Conservation (phyloP, 148 eudicot genomes). For the Rhododendron ferrugineum region DNA sequence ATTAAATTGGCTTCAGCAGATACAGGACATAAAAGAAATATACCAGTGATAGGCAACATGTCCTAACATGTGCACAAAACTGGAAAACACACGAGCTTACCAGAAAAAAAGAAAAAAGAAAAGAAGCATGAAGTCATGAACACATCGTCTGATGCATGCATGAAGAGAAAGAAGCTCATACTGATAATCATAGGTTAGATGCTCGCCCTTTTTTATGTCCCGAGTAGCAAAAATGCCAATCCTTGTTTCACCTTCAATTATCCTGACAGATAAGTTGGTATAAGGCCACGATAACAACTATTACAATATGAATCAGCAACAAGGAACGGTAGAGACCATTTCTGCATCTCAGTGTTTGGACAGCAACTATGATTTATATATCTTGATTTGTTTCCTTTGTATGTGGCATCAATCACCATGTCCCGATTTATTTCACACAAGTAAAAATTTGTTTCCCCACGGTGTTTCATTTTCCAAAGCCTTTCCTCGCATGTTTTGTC, state of each 20-base stretch:
- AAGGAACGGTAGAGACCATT: constrained; percentile 56
- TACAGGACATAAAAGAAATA: background rate
- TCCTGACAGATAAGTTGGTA: constrained; percentile 44
- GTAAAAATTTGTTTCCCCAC: constrained; percentile 92
- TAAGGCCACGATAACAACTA: constrained; percentile 11
- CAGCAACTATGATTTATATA: constrained; percentile 98
- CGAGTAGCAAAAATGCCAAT: constrained; percentile 95
- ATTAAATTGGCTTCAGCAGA: constrained; percentile 31
- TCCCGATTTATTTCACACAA: constrained; percentile 96
- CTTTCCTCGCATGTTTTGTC: constrained; percentile 97
- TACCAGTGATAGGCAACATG: background rate
- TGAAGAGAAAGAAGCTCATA: constrained; percentile 31
- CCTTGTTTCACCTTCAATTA: constrained; percentile 91
- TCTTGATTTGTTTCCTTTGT: constrained; percentile 94
- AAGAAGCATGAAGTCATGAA: background rate
- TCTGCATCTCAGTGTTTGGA: constrained; percentile 99
- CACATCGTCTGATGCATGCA: background rate
- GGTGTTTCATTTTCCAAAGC: constrained; percentile 94
- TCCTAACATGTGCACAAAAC: background rate
- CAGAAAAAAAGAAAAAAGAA: background rate
- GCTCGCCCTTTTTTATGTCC: constrained; percentile 86
- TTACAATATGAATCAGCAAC: constrained; percentile 8
- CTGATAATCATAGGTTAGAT: constrained; percentile 97
- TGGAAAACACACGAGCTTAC: background rate
- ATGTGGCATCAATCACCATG: constrained; percentile 98